Evolutionary conservation across 345 rosid species (phyloP).

Genomic region (Cardiospermum halicacabum): DNA sequence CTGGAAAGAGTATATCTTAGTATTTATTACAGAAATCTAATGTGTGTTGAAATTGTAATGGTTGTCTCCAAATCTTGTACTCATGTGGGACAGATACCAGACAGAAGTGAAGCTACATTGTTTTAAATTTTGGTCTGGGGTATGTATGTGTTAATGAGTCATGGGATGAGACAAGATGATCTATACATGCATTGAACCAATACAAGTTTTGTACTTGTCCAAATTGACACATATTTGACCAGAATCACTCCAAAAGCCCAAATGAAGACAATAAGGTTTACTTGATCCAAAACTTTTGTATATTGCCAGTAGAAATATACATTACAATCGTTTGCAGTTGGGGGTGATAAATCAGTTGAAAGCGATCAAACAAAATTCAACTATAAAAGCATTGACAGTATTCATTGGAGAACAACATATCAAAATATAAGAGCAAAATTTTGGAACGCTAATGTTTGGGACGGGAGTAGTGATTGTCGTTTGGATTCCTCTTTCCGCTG

Average conservation of each 20-base stretch:
- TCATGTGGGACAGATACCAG: not conserved
- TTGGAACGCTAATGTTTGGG: constrained; percentile 31
- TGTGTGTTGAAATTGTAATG: not conserved
- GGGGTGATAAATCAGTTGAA: not conserved
- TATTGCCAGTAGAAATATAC: not conserved
- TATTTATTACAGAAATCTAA: not conserved
- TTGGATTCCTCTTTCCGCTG: constrained; percentile 90
- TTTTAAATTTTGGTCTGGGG: not conserved
- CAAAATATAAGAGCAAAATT: not conserved
- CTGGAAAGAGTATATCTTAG: not conserved
- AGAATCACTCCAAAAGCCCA: too few relatives aligned
- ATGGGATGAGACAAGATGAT: not conserved
- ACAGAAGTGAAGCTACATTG: not conserved
- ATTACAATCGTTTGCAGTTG: not conserved
- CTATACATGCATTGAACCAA: not conserved
- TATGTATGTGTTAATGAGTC: not conserved
- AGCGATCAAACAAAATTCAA: not conserved
- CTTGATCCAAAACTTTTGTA: not conserved
- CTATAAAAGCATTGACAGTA: not conserved
- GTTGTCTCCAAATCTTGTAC: not conserved
- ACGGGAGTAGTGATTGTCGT: constrained; percentile 89
- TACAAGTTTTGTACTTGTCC: not conserved
- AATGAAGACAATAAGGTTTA: not conserved
- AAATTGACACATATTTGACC: too few relatives aligned
- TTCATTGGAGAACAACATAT: not conserved